Base-by-base conservation (phyloP, 306 rosid genomes). In the Dalbergia cochinchinensis region DNA sequence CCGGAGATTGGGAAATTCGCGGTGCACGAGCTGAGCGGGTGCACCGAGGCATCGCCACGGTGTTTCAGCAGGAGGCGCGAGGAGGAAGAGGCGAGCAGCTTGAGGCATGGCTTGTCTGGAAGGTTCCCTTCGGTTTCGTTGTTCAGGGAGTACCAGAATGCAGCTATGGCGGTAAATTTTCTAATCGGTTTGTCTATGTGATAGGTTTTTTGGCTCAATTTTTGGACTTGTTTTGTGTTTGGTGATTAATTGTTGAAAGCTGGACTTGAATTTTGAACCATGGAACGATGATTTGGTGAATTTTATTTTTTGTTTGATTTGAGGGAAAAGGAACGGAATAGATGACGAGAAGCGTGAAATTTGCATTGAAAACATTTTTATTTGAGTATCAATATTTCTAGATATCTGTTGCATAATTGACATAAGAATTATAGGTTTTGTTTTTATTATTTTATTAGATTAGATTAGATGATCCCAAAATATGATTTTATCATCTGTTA, bases 61-160 rank as follows among this genome's bases (percentile, higher is more conserved):
- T 66, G 76, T 48, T 65, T 65, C 14, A 83, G 18, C 11, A 83
- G 70, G 37, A 65, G 76, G 82, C 81, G 67, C 42, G 90, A 81
- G 35, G 92, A 82, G 67, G 85, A 54, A 82, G 87, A 82, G 31
- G 85, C 50, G 77, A 85, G 76, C 20, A 62, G 69, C 34, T 4
- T 83, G 51, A 66, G 51, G 78, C 94, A 92, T 85, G 34, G 94
- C 85, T 87, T 92, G 82, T 79, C 87, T 26, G 98, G 97, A 53
- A 87, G 60, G 80, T 92, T 94, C 66, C 97, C 98, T 77, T 84
- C 98, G 0, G 94, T 92, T 83, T 88, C 98, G 15, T 82, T 92
- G 85, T 94, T 94, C 55, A 94, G 91, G 90, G 98, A 92, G 76
- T 94, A 88, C 72, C 98, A 92, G 77, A 90, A 86, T 87, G 86